These are phyloP conservation scores for Candolleomyces eurysporus DNA, from an alignment of 768 basidiomycete species.

Conservation along the genomic window DNA sequence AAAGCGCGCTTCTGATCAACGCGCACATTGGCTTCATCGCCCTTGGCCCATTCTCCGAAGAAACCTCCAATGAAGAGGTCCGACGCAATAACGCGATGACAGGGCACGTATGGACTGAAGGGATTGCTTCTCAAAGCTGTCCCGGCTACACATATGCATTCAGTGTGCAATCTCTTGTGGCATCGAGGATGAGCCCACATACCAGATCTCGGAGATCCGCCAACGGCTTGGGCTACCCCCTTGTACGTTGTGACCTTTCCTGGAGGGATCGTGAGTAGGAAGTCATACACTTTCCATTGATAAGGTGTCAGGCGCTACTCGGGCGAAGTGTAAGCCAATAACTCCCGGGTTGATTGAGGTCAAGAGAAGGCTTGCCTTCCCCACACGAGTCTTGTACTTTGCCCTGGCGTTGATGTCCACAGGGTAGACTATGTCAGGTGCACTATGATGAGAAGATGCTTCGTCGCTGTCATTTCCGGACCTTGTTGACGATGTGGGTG, in stretches of 20 bases:
- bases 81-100: conserved; percentile 68
- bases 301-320: conserved; percentile 47
- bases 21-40: conserved; percentile 38
- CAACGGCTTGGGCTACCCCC: conserved; percentile 45
- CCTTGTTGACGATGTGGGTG: neutral
- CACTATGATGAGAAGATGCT: neutral
- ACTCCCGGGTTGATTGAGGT: neutral
- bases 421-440: conserved; percentile 21
- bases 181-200: neutral
- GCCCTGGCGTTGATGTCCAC: conserved; percentile 23
- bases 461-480: neutral
- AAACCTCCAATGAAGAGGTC: conserved; percentile 63
- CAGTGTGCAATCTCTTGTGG: neutral
- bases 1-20: conserved; percentile 49
- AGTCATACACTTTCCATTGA: conserved; percentile 64
- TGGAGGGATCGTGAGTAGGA: conserved; percentile 42
- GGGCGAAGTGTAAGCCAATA: neutral
- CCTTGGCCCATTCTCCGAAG: conserved; percentile 56
- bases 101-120: conserved; percentile 65
- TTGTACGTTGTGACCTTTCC: conserved; percentile 61
- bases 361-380: conserved; percentile 28
- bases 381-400: conserved; percentile 28
- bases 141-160: conserved; percentile 43
- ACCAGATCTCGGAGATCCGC: conserved; percentile 67
- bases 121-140: conserved; percentile 62